Conservation (phyloP, 768 basidiomycete genomes). For the Psilocybe cyanescens region DNA sequence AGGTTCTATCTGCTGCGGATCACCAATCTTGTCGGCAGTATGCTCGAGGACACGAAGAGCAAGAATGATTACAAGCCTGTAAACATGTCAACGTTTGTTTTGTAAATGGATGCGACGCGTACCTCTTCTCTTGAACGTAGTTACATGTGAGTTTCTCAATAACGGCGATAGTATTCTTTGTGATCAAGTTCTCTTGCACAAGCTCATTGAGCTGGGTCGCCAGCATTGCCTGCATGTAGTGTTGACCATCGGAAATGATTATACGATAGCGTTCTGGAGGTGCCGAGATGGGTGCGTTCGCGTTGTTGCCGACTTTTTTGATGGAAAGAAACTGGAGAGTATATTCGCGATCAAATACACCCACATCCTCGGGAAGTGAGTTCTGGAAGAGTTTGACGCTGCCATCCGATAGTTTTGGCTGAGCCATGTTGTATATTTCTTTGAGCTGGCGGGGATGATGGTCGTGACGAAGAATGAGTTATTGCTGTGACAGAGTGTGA, state of each 20-base stretch:
- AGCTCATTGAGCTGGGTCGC: conserved; percentile 87
- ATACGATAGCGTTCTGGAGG: conserved; percentile 68
- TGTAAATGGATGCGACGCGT: conserved; percentile 28
- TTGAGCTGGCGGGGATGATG: conserved; percentile 9
- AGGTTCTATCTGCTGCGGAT: conserved; percentile 41
- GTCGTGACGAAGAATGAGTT: conserved; percentile 25
- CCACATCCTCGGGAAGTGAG: conserved; percentile 45
- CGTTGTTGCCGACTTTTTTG: conserved; percentile 62
- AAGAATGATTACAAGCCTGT: conserved; percentile 83
- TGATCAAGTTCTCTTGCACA: conserved; percentile 64
- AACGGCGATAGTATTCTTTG: conserved; percentile 68
- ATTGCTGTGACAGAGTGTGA: conserved; percentile 27
- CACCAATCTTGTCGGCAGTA: conserved; percentile 74
- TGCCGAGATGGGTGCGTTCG: conserved; percentile 25
- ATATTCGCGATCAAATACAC: conserved; percentile 46
- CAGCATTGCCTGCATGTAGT: conserved; percentile 93
- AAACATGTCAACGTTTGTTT: conserved; percentile 4
- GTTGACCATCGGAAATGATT: conserved; percentile 87
- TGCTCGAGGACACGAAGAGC: conserved; percentile 59
- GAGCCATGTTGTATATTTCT: conserved; percentile 30
- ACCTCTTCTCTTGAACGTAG: conserved; percentile 85
- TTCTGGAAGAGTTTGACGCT: conserved; percentile 54
- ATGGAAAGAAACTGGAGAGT: conserved; percentile 83
- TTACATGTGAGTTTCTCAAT: conserved; percentile 83
- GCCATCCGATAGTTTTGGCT: conserved; percentile 58